A percentile compares a stretch with the other conserved stretches of the same genome.
Evolutionary conservation across 2,329 filamentous ascomycete species (phyloP).

Genomic region (Pseudocercospora cruenta): DNA sequence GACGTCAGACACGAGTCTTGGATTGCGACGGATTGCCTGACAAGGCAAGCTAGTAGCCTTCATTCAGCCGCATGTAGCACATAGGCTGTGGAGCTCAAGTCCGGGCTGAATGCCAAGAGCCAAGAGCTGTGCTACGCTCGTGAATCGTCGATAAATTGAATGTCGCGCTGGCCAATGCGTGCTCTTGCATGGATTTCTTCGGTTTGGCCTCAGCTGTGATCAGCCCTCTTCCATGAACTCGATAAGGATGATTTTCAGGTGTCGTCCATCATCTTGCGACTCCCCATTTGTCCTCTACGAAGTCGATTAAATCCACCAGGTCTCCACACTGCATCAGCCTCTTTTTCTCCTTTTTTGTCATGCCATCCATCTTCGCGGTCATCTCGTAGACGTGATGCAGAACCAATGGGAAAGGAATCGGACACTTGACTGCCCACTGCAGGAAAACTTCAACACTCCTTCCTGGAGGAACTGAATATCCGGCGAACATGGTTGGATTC

Average conservation of each 20-base stretch:
- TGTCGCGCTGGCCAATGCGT: too few relatives aligned
- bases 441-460: constrained; percentile 67
- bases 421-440: constrained; percentile 57
- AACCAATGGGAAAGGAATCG: constrained; percentile 65
- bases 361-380: constrained; percentile 60
- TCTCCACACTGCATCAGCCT: constrained; percentile 37
- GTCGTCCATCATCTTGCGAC: not conserved
- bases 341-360: constrained; percentile 48
- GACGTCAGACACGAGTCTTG: not conserved
- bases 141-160: not conserved
- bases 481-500: constrained; percentile 69
- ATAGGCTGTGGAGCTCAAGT: not conserved
- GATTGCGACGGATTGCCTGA: not conserved
- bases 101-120: not conserved
- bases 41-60: not conserved
- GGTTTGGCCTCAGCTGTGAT: not conserved
- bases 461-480: constrained; percentile 62
- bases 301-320: constrained; percentile 40
- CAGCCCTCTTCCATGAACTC: too few relatives aligned
- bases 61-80: not conserved
- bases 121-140: not conserved
- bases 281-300: constrained; percentile 37
- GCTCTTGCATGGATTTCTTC: not conserved
- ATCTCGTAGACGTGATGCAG: constrained; percentile 71
- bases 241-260: not conserved